Conservation (phyloP, 441 rosid species). For the Adansonia gregorii region DNA sequence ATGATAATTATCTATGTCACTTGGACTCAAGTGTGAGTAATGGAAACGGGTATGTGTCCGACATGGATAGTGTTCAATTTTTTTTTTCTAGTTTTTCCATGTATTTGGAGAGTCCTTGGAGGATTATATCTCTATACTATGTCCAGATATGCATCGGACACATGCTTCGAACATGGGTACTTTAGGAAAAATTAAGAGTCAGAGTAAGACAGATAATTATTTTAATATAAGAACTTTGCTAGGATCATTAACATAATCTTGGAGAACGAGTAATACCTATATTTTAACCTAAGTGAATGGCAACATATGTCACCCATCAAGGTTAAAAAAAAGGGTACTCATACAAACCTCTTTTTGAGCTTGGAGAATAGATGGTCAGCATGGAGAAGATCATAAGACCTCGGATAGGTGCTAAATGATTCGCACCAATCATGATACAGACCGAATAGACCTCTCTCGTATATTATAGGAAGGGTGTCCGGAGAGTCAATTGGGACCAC, state of each 20-base stretch:
- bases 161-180: no score
- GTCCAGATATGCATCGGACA: no score
- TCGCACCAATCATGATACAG: constrained; percentile 22
- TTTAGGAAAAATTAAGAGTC: no score
- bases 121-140: no score
- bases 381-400: constrained; percentile 22
- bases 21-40: no score
- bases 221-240: background rate
- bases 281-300: background rate
- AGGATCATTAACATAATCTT: background rate
- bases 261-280: background rate
- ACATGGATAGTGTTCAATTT: no score
- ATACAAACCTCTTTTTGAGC: constrained; percentile 13
- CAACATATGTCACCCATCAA: background rate
- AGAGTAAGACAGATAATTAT: background rate
- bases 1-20: no score
- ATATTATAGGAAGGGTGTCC: constrained; percentile 18
- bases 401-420: constrained; percentile 22
- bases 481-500: constrained; percentile 18
- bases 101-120: no score
- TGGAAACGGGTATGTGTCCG: no score
- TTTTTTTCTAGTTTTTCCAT: no score
- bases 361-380: constrained; percentile 19
- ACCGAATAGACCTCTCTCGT: constrained; percentile 19
- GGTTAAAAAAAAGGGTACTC: background rate